These are phyloP conservation scores for Vigna mungo DNA, from an alignment of 306 rosid species.

Conservation along the genomic window DNA sequence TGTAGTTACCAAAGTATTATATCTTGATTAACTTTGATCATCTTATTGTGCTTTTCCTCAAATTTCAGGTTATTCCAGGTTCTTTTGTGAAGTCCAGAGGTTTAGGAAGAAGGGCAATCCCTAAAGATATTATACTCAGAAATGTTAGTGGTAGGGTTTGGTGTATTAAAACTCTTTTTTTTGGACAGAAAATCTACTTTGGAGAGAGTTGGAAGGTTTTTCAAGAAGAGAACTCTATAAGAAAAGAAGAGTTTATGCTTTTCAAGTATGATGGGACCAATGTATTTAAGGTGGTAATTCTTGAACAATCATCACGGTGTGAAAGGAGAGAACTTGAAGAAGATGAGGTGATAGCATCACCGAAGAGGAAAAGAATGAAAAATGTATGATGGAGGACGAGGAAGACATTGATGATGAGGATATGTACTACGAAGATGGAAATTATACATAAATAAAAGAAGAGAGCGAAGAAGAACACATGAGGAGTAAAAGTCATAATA, in stretches of 20 bases:
- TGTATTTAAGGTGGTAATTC: conserved; percentile 21
- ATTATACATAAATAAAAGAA: neutral
- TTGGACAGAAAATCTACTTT: conserved; percentile 1
- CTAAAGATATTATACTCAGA: conserved; percentile 22
- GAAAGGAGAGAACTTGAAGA: conserved; percentile 15
- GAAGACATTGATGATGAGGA: neutral
- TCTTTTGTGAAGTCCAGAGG: conserved; percentile 3
- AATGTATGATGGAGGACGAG: neutral
- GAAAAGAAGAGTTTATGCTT: neutral
- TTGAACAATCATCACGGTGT: conserved; percentile 22
- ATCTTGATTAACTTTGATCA: conserved; percentile 11
- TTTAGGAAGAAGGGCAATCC: neutral
- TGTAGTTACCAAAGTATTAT: neutral
- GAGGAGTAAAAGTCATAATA: neutral
- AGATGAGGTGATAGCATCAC: neutral
- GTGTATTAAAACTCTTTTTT: neutral
- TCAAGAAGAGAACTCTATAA: conserved; percentile 13
- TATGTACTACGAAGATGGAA: neutral
- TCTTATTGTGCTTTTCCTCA: neutral
- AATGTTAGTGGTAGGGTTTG: conserved; percentile 34
- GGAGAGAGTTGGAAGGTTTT: conserved; percentile 44
- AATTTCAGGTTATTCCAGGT: conserved; percentile 44
- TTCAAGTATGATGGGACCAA: conserved; percentile 34
- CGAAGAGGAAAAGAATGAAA: neutral
- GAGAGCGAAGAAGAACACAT: neutral